These are phyloP conservation scores for Neurospora sublineolata DNA, from an alignment of 495 filamentous ascomycete species.

Conservation along the genomic window DNA sequence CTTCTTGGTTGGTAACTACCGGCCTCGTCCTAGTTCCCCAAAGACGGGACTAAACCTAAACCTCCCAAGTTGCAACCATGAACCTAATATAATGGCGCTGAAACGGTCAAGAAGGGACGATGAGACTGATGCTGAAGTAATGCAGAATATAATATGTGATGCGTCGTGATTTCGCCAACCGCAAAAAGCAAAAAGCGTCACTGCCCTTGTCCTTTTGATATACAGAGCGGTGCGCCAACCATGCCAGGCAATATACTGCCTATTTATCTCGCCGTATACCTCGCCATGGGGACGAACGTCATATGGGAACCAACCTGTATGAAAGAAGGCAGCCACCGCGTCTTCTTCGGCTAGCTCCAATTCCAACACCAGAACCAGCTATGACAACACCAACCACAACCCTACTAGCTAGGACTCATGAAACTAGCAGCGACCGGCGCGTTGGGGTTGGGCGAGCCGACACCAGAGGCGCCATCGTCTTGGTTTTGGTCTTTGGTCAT, in stretches of 20 bases:
- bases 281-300: background rate
- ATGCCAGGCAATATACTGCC: background rate
- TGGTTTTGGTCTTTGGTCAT: constrained; percentile 57
- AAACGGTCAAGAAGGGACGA: background rate
- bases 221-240: background rate
- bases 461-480: constrained; percentile 32
- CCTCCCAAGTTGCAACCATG: background rate
- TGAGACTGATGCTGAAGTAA: background rate
- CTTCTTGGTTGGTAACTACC: background rate
- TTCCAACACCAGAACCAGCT: background rate
- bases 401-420: constrained; percentile 7
- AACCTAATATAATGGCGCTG: background rate
- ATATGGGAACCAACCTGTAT: background rate
- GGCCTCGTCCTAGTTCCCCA: background rate
- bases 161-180: background rate
- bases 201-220: background rate
- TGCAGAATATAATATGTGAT: background rate
- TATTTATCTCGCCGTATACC: background rate
- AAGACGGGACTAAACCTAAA: background rate
- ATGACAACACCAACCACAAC: background rate
- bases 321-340: background rate
- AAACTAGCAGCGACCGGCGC: constrained; percentile 29
- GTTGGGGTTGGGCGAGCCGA: constrained; percentile 36
- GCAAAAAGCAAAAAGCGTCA: background rate
- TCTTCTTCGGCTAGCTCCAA: background rate